Conservation (phyloP, 2,329 filamentous ascomycete species). For the Juglanconis sp. region DNA sequence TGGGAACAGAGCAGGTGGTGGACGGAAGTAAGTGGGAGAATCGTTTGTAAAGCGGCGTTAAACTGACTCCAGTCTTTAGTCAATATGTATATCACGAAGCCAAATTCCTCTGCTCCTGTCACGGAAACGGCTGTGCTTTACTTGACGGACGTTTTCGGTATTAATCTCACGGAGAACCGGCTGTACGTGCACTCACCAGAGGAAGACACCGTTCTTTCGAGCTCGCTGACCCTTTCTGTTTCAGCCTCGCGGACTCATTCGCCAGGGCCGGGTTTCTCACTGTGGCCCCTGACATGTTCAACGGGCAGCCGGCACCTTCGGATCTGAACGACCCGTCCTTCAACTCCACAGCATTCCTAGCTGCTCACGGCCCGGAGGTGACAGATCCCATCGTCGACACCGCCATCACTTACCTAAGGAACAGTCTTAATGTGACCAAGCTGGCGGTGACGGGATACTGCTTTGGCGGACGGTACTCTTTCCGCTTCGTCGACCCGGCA, state of each 20-base stretch:
- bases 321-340: slow-evolving; percentile 28
- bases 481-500: slow-evolving; percentile 13
- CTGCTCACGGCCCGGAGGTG: slow-evolving; percentile 9
- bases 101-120: slow-evolving; percentile 3
- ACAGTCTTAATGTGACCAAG: not conserved
- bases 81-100: slow-evolving; percentile 29
- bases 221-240: not conserved
- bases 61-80: slow-evolving; percentile 19
- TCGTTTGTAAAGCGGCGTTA: not conserved
- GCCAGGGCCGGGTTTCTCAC: slow-evolving; percentile 33
- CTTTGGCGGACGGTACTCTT: slow-evolving; percentile 13
- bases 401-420: slow-evolving; percentile 2
- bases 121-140: slow-evolving; percentile 29
- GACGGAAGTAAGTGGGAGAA: slow-evolving; percentile 23
- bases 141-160: slow-evolving; percentile 31
- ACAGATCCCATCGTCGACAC: slow-evolving; percentile 7
- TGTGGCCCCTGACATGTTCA: slow-evolving; percentile 33
- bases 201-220: not conserved
- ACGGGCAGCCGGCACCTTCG: slow-evolving; percentile 29
- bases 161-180: slow-evolving; percentile 29
- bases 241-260: slow-evolving; percentile 32
- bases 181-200: slow-evolving; percentile 19
- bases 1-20: slow-evolving; percentile 27
- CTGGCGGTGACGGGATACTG: slow-evolving; percentile 13
- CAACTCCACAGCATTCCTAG: slow-evolving; percentile 23